These are phyloP conservation scores for Serendipita sp. DNA, from an alignment of 768 basidiomycete species.

Conservation along the genomic window DNA sequence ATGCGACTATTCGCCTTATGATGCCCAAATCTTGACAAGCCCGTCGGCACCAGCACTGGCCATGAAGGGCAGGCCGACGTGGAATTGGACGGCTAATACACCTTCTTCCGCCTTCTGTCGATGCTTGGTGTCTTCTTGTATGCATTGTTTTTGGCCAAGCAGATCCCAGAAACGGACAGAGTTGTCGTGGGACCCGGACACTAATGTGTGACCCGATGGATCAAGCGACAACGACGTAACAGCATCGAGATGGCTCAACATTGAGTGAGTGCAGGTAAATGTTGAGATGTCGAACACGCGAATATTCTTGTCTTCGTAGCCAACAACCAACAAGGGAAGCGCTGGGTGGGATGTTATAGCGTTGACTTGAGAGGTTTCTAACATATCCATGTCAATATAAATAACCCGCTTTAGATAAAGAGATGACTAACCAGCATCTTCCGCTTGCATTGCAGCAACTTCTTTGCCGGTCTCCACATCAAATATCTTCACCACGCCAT, in stretches of 20 bases:
- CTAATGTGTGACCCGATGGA: constrained; percentile 70
- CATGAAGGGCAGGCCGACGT: constrained; percentile 69
- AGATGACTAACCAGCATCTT: constrained; percentile 29
- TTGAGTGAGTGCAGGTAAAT: constrained; percentile 78
- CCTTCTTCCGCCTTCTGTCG: constrained; percentile 84
- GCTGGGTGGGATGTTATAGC: constrained; percentile 81
- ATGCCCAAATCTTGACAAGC: constrained; percentile 79
- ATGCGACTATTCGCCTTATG: constrained; percentile 22
- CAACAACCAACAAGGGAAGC: constrained; percentile 73
- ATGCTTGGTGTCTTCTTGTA: constrained; percentile 83
- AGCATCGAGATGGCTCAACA: constrained; percentile 80
- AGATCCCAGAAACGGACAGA: constrained; percentile 93
- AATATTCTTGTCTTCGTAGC: constrained; percentile 87
- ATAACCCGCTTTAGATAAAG: constrained; percentile 32
- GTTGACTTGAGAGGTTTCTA: constrained; percentile 78
- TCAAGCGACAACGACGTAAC: constrained; percentile 86
- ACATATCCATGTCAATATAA: constrained; percentile 9
- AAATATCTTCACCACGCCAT: constrained; percentile 79
- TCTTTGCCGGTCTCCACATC: constrained; percentile 83
- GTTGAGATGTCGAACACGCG: constrained; percentile 74
- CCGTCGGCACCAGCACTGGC: constrained; percentile 95
- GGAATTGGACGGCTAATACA: constrained; percentile 75
- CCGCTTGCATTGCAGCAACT: constrained; percentile 35
- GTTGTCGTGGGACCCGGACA: constrained; percentile 87
- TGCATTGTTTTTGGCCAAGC: constrained; percentile 57